Evolutionary conservation across 305 asterid genomes (phyloP).

Genomic region (Nicotiana rustica): DNA sequence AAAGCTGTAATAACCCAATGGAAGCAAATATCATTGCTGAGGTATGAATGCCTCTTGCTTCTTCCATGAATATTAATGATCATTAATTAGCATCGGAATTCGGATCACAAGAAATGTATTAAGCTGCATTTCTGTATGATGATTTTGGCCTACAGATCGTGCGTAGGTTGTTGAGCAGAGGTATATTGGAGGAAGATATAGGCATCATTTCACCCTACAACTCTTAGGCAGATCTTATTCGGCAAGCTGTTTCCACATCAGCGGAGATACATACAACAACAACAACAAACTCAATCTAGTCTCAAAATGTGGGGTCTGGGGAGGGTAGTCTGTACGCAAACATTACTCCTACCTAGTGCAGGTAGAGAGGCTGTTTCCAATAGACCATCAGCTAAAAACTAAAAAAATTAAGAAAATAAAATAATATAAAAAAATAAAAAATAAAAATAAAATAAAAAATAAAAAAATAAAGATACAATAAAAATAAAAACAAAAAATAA

Average conservation of each 20-base stretch:
- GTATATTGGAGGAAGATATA: slow-evolving; percentile 74
- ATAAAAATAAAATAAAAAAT: too few relatives aligned
- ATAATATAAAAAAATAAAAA: too few relatives aligned
- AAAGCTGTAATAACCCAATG: slow-evolving; percentile 75
- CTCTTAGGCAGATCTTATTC: slow-evolving; percentile 82
- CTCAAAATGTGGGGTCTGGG: too few relatives aligned
- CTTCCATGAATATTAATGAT: slow-evolving; percentile 12
- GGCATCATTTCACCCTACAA: slow-evolving; percentile 97
- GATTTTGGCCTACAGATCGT: slow-evolving; percentile 53
- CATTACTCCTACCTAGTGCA: too few relatives aligned
- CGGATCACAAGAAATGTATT: slow-evolving; percentile 27
- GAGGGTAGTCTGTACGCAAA: too few relatives aligned
- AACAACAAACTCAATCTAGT: too few relatives aligned
- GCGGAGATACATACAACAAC: slow-evolving; percentile 78
- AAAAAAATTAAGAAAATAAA: too few relatives aligned
- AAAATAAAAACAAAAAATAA: too few relatives aligned
- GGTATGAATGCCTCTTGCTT: slow-evolving; percentile 50
- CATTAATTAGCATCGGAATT: not conserved
- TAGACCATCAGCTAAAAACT: too few relatives aligned
- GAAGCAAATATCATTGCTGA: slow-evolving; percentile 83
- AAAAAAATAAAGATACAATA: too few relatives aligned
- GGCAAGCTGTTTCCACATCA: slow-evolving; percentile 61
- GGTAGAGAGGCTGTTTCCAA: too few relatives aligned
- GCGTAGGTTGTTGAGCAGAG: slow-evolving; percentile 63
- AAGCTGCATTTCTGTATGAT: slow-evolving; percentile 17